Conservation (phyloP, 805 yeast genomes). For the Nakazawaea molendinolei region DNA sequence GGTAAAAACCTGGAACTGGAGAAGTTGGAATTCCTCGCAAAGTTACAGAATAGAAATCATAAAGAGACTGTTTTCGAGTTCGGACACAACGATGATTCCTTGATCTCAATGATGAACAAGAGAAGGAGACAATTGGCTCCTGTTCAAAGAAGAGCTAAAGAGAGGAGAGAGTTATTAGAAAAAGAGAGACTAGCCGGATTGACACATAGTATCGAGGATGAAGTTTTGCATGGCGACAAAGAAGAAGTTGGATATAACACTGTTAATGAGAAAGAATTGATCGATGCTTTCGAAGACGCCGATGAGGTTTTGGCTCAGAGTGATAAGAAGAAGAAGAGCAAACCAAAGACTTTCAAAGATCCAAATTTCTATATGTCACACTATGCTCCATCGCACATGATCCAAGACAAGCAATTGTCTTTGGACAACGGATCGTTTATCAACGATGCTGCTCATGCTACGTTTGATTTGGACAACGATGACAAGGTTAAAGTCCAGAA, state of each 20-base stretch:
- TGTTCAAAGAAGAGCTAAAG: slow-evolving; percentile 71
- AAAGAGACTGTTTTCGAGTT: slow-evolving; percentile 95
- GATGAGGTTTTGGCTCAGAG: slow-evolving; percentile 30
- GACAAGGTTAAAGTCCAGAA: slow-evolving; percentile 60
- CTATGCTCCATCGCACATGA: slow-evolving; percentile 73
- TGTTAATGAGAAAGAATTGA: slow-evolving; percentile 40
- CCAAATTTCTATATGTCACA: slow-evolving; percentile 79
- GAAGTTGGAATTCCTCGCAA: slow-evolving; percentile 64
- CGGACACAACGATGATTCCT: slow-evolving; percentile 58
- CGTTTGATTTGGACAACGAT: slow-evolving; percentile 76
- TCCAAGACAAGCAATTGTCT: slow-evolving; percentile 75
- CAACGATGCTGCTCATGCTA: slow-evolving; percentile 76
- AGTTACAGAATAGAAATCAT: slow-evolving; percentile 57
- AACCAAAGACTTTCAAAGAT: slow-evolving; percentile 59
- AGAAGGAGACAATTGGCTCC: slow-evolving; percentile 87
- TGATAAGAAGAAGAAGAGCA: slow-evolving; percentile 21
- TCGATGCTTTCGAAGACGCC: slow-evolving; percentile 45
- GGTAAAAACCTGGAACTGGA: slow-evolving; percentile 72
- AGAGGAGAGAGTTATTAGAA: slow-evolving; percentile 59
- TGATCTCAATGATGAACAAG: slow-evolving; percentile 77
- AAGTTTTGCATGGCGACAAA: slow-evolving; percentile 47
- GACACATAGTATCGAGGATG: slow-evolving; percentile 68
- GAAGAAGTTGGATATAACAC: slow-evolving; percentile 30
- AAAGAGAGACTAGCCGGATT: slow-evolving; percentile 73
- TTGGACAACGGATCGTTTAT: slow-evolving; percentile 55